phyloP scores from a whole-genome alignment of 2,329 filamentous ascomycete genomes.

The Nemania sp. region DNA sequence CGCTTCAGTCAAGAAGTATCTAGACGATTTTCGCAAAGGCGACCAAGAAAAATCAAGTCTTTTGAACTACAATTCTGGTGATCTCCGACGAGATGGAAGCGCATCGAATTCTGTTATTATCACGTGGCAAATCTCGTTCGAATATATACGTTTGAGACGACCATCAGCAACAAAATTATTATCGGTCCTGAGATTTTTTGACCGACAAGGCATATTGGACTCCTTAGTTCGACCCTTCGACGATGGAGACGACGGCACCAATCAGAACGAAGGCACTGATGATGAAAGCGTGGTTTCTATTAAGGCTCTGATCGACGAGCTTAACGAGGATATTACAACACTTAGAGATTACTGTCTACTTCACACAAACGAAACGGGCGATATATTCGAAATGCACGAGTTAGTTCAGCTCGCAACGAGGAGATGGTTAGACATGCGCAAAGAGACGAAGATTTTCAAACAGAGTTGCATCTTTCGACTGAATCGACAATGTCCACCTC shows the following conservation, averaged over 20 bases:
- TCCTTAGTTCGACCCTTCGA: constrained; percentile 31
- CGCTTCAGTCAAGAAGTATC: constrained; percentile 42
- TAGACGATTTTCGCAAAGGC: constrained; percentile 42
- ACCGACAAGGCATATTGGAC: constrained; percentile 46
- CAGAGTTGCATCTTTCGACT: constrained; percentile 37
- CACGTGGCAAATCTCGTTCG: constrained; percentile 44
- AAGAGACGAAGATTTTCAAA: constrained; percentile 37
- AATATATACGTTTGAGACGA: constrained; percentile 40
- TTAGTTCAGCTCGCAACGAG: constrained; percentile 46
- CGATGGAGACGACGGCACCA: not conserved
- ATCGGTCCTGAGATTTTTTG: constrained; percentile 51
- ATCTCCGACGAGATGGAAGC: constrained; percentile 40
- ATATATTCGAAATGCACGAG: constrained; percentile 46
- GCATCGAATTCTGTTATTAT: constrained; percentile 42
- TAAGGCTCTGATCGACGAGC: constrained; percentile 12
- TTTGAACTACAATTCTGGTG: constrained; percentile 36
- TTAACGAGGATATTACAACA: constrained; percentile 41
- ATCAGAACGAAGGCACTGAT: not conserved
- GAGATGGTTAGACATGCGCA: constrained; percentile 39
- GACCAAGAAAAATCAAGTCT: constrained; percentile 36
- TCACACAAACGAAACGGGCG: constrained; percentile 20
- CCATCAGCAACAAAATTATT: constrained; percentile 46
- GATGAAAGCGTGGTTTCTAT: not conserved
- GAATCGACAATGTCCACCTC: constrained; percentile 31
- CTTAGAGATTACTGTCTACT: constrained; percentile 46